phyloP scores from a whole-genome alignment of 495 filamentous ascomycete genomes.

The Echria macrotheca region DNA sequence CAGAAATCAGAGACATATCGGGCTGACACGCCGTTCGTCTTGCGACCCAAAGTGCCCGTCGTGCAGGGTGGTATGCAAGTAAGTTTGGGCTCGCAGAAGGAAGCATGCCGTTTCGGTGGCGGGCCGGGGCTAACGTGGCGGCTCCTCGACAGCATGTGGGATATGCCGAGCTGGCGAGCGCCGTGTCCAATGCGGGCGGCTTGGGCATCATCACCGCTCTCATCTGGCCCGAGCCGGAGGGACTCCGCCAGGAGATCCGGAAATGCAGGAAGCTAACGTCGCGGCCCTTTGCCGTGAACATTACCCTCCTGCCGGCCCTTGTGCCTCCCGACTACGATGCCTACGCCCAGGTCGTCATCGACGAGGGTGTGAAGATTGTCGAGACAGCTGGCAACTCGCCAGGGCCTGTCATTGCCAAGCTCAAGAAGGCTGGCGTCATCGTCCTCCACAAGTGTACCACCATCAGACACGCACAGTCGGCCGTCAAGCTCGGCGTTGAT shows the following conservation, averaged over 20 bases:
- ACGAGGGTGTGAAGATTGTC: slow-evolving; percentile 89
- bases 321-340: slow-evolving; percentile 86
- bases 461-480: slow-evolving; percentile 85
- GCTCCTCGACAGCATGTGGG: slow-evolving; percentile 43
- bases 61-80: slow-evolving; percentile 85
- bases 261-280: slow-evolving; percentile 79
- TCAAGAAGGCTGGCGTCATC: slow-evolving; percentile 72
- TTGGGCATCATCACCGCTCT: slow-evolving; percentile 91
- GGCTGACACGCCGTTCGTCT: slow-evolving; percentile 23
- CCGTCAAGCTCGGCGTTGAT: slow-evolving; percentile 91
- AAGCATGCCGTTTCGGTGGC: neutral
- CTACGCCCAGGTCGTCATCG: slow-evolving; percentile 88
- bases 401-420: slow-evolving; percentile 79
- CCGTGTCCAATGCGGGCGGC: slow-evolving; percentile 92
- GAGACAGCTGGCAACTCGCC: slow-evolving; percentile 96
- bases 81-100: slow-evolving; percentile 14
- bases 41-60: slow-evolving; percentile 66
- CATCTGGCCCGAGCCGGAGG: slow-evolving; percentile 89
- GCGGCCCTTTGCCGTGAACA: slow-evolving; percentile 90
- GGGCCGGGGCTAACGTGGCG: slow-evolving; percentile 19
- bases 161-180: slow-evolving; percentile 86
- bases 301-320: slow-evolving; percentile 87
- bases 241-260: slow-evolving; percentile 88
- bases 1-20: neutral
- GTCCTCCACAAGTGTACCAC: slow-evolving; percentile 98